A percentile compares a stretch with the other conserved stretches of the same genome.
These are phyloP conservation scores for apple (Malus domestica) DNA, from an alignment of 306 rosid genomes.

Conservation along the genomic window ASM211411v1 NC_041792.1:4731001-4731500, in stretches of 20 bases:
- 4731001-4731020: neutral
- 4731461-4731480: slow-evolving; percentile 11
- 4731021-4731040: neutral
- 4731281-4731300: neutral
- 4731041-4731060: neutral
- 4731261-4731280: neutral
- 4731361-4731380: neutral
- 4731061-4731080: neutral
- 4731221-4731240: neutral
- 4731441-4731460: slow-evolving; percentile 1
- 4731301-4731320: neutral
- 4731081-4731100: neutral
- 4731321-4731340: neutral
- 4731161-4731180: neutral
- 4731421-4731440: slow-evolving; percentile 4
- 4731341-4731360: neutral
- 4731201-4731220: neutral
- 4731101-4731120: neutral
- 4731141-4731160: neutral
- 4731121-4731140: neutral
- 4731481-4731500: slow-evolving; percentile 31
- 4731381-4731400: neutral
- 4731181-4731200: neutral
- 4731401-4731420: slow-evolving; percentile 6
- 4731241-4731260: neutral